Base-by-base conservation (phyloP, 768 basidiomycete genomes). In the Antrodiella citrinella region DNA sequence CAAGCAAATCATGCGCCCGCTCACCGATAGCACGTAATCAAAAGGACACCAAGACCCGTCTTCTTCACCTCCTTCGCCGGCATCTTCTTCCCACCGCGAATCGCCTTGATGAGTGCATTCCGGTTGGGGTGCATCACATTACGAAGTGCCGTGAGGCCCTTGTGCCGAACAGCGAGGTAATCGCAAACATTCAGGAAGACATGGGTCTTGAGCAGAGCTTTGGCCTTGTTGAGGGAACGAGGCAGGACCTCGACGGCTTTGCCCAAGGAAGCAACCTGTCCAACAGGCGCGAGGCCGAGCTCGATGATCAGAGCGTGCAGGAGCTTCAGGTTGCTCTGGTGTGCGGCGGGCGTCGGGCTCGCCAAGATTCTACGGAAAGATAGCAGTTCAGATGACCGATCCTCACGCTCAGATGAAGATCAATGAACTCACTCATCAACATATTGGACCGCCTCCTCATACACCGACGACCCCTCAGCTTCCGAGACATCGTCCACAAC, bases 231-330 rank as follows among this genome's bases (percentile, higher is more conserved):
- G 47, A 90, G 65, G 0, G 83, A 76, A 24, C 63, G 62, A 2
- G 87, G 87, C 2, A 86, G 68, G 57, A 49, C 21, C 44, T 49
- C 50, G 41, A 51, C 43, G 26, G 41, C 21, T 4, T 18, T 15
- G 30, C 30, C 30, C 7, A 35, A 15, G 40, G 44, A 30, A 30
- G 54, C 4, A 30, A 26, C 10, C 40, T 44, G 13, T 7, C 57
- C 39, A 11, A 58, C 19, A 23, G 62, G 48, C 48, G 51, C 60
- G 39, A 69, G 68, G n/a, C 86, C 86, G n/a, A 90, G 72, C 66
- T 90, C 88, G 53, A 89, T 71, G 56, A 87, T 80, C 51, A 90
- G 75, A 0, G 85, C 80, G 51, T 88, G 87, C 4, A 89, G 70
- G 35, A 90, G 69, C 4, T 75, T 71, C 26, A 90, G 74, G 7